Evolutionary conservation across 169 alveolate genomes (phyloP).

Genomic region (Perkinsus chesapeaki): DNA sequence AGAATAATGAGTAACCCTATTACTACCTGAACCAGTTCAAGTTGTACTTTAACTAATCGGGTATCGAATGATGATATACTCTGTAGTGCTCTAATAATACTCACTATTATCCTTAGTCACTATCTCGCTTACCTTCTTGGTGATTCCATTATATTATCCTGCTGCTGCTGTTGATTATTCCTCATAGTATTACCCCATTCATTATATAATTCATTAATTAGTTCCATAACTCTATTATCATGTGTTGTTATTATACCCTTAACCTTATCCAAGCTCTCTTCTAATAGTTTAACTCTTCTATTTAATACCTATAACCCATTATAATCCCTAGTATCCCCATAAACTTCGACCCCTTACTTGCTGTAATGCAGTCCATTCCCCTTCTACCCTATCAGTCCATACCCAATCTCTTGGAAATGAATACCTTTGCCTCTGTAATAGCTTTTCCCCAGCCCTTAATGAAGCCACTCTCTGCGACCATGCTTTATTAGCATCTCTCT

Average conservation of each 20-base stretch:
- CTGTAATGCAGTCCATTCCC: conserved; percentile 79
- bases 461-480: conserved; percentile 78
- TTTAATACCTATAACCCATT: background rate
- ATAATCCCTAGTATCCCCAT: no score
- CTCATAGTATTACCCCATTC: conserved; percentile 36
- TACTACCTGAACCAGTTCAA: background rate
- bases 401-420: conserved; percentile 83
- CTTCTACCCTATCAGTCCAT: conserved; percentile 81
- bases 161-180: conserved; percentile 16
- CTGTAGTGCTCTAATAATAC: conserved; percentile 33
- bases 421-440: conserved; percentile 79
- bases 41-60: conserved; percentile 5
- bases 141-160: background rate
- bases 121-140: background rate
- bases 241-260: conserved; percentile 25
- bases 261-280: conserved; percentile 29
- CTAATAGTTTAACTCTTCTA: conserved; percentile 15
- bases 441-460: conserved; percentile 72
- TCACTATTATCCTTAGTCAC: background rate
- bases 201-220: conserved; percentile 21
- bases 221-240: conserved; percentile 32
- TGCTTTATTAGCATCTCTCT: conserved; percentile 50
- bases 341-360: conserved; percentile 47
- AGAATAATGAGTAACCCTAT: background rate
- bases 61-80: conserved; percentile 23